Base-by-base conservation (phyloP, 1,284 basidiomycete species). In the Ustilago loliicola region DNA sequence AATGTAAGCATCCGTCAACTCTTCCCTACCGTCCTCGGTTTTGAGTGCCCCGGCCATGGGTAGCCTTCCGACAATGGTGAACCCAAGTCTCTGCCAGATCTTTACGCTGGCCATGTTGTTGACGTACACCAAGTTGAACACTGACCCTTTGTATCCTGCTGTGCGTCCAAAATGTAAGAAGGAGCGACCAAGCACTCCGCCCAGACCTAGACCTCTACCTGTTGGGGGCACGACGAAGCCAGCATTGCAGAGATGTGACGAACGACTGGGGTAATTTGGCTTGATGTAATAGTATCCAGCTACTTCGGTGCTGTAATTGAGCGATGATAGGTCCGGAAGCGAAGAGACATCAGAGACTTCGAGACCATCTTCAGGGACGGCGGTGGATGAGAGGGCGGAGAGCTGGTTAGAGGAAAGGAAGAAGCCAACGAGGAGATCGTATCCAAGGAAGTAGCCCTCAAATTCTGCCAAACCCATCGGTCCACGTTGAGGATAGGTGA, bases 51-150 rank as follows among this genome's bases (percentile, higher is more conserved):
- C 96, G 0, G 94, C 96, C 50, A 91, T 89, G 15, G 95, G 96
- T 72, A 98, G 93, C 57, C 91, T 86, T 0, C 96, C 96, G 1
- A 91, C 93, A 72, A 93, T 92, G 17, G 88, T 89, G 88, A 98
- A 98, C 9, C 92, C 91, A 1, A 96, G 89, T 34, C 89, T 87
- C 78, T 98, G 94, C 95, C 96, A 98, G 52, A 97, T 89, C 80
- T 85, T 91, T 67, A 93, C 87, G 63, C 91, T 92, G 15, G 92
- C 92, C 50, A 88, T 86, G 87, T 93, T 94, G 88, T 92, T 94
- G 42, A 91, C 91, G 87, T 93, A 98, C 38, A 97, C 95, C 53
- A 98, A 89, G 85, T 98, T 98, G 89, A 97, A 98, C 19, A 98
- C 93, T 80, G 93, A 94, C 0, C 91, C 93, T 79, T 91, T 89